Percentiles rank a stretch among this genome's conserved stretches.
Evolutionary conservation across 2,329 filamentous ascomycete species (phyloP).

Genomic region (Fusarium sp.): DNA sequence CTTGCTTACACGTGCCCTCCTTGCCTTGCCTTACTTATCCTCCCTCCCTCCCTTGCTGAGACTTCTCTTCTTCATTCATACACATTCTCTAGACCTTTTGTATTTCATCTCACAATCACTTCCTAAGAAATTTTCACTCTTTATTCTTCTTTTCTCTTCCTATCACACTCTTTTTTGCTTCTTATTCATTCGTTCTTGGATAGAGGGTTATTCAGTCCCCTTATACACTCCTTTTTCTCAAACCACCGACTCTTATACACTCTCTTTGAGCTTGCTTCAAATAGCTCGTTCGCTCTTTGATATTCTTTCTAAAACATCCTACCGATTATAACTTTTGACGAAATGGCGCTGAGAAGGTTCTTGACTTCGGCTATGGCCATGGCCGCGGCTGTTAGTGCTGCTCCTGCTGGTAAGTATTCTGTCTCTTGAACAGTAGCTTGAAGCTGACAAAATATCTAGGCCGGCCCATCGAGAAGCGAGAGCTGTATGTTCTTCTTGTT

Average conservation of each 20-base stretch:
- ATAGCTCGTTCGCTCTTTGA: conserved; percentile 30
- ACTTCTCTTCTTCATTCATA: conserved; percentile 5
- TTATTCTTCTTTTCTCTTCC: conserved; percentile 21
- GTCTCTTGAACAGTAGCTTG: neutral
- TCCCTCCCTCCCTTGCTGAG: conserved; percentile 9
- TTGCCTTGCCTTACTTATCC: neutral
- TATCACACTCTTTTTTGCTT: conserved; percentile 28
- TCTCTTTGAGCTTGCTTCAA: conserved; percentile 21
- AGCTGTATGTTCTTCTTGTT: conserved; percentile 23
- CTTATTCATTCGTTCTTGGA: conserved; percentile 24
- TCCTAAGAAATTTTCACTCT: conserved; percentile 25
- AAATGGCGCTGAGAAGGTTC: conserved; percentile 38
- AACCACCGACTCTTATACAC: conserved; percentile 16
- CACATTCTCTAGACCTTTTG: conserved; percentile 10
- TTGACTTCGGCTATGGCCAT: conserved; percentile 43
- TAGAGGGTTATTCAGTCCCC: conserved; percentile 18
- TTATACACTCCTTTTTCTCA: conserved; percentile 16
- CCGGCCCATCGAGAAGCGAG: conserved; percentile 24
- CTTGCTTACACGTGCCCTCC: conserved; percentile 19
- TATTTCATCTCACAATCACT: conserved; percentile 10
- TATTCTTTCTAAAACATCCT: neutral
- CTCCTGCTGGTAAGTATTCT: conserved; percentile 41
- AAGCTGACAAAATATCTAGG: conserved; percentile 18
- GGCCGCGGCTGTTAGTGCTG: conserved; percentile 34
- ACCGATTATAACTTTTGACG: neutral